A percentile compares a stretch with the other conserved stretches of the same genome.
These are phyloP conservation scores for Pelargonium myrrhifolium DNA, from an alignment of 441 rosid species.

Conservation along the genomic window DNA sequence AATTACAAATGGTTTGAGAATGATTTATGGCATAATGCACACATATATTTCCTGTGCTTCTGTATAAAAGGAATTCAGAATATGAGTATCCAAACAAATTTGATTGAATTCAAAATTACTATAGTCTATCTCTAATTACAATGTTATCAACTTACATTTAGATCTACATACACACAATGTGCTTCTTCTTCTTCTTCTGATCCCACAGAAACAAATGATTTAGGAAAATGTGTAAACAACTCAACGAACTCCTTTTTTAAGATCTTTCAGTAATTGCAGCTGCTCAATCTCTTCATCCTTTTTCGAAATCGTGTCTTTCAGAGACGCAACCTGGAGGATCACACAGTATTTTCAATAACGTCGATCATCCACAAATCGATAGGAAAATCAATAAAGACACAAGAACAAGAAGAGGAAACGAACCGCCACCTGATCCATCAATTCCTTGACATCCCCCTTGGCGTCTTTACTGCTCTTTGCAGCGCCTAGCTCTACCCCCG, in stretches of 20 bases:
- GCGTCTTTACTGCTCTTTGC: constrained; percentile 77
- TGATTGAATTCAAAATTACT: no score
- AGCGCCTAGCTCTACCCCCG: constrained; percentile 94
- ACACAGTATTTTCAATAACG: not conserved
- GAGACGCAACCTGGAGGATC: constrained; percentile 51
- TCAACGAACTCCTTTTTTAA: not conserved
- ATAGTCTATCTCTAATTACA: no score
- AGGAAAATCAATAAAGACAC: constrained; percentile 8
- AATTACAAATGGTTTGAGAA: no score
- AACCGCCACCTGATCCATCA: constrained; percentile 67
- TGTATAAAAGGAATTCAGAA: no score
- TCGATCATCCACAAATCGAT: not conserved
- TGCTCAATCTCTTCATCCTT: constrained; percentile 76
- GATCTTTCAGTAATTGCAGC: constrained; percentile 27
- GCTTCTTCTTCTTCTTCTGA: no score
- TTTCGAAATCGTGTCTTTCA: constrained; percentile 61
- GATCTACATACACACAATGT: no score
- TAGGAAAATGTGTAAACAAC: no score
- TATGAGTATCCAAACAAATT: no score
- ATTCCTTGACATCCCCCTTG: constrained; percentile 64
- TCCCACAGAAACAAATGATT: no score
- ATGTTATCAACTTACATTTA: no score
- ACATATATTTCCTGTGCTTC: no score
- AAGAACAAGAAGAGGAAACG: not conserved
- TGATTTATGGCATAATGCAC: no score